A percentile compares a stretch with the other conserved stretches of the same genome.
phyloP scores from a whole-genome alignment of 2,329 filamentous ascomycete species.

The Colletotrichum sp. region DNA sequence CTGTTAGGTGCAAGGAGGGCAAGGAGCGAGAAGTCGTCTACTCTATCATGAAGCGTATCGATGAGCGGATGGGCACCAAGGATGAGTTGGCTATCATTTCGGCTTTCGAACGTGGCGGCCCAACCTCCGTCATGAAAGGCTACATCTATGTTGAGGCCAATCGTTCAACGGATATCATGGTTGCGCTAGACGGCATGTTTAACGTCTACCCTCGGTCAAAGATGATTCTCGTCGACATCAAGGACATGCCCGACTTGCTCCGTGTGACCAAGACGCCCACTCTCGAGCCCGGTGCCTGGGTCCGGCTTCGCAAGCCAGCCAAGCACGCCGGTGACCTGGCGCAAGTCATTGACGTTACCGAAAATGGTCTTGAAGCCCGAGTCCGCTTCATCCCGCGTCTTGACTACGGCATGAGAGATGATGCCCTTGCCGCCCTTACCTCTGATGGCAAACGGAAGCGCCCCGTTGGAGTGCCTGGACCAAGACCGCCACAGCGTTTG shows the following conservation, averaged over 20 bases:
- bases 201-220: constrained; percentile 90
- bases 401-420: constrained; percentile 89
- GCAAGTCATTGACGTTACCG: constrained; percentile 89
- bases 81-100: constrained; percentile 85
- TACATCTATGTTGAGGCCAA: constrained; percentile 95
- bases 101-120: constrained; percentile 86
- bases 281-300: constrained; percentile 87
- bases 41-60: constrained; percentile 85
- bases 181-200: constrained; percentile 81
- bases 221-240: constrained; percentile 88
- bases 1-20: constrained; percentile 88
- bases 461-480: constrained; percentile 58
- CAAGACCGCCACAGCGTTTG: constrained; percentile 82
- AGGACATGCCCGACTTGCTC: constrained; percentile 97
- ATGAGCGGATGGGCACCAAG: constrained; percentile 79
- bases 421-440: constrained; percentile 52
- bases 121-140: constrained; percentile 83
- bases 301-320: constrained; percentile 79
- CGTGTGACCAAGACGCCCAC: constrained; percentile 86
- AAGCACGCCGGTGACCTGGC: constrained; percentile 90
- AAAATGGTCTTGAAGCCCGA: constrained; percentile 87
- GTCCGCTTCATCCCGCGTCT: constrained; percentile 89
- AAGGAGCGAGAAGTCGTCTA: constrained; percentile 94
- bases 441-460: constrained; percentile 83
- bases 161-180: constrained; percentile 83